Conservation (phyloP, 192 early-diverging fungal species). For the Bifiguratus adelaidae region DNA sequence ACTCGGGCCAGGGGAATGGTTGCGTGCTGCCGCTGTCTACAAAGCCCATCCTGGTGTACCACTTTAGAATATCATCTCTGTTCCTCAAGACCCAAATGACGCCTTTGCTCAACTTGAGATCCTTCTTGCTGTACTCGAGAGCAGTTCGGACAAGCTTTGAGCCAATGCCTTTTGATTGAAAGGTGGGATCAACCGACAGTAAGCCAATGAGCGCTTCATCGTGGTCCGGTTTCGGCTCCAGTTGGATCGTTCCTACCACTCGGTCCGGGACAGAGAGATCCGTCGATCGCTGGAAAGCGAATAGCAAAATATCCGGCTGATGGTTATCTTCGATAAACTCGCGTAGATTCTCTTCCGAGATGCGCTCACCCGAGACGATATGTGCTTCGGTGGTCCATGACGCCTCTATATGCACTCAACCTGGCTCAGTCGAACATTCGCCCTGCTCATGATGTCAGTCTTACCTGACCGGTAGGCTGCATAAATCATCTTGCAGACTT, state of each 20-base stretch:
- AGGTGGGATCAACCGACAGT: slow-evolving; percentile 26
- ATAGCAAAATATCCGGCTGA: slow-evolving; percentile 20
- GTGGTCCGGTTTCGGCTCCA: slow-evolving; percentile 20
- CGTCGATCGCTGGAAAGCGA: slow-evolving; percentile 22
- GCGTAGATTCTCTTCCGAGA: slow-evolving; percentile 17
- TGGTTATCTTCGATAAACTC: slow-evolving; percentile 15
- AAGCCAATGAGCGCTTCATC: slow-evolving; percentile 33
- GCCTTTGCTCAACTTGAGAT: slow-evolving; percentile 18
- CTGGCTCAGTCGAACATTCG: background rate
- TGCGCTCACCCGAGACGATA: slow-evolving; percentile 27
- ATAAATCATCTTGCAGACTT: slow-evolving; percentile 18
- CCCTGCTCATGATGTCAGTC: background rate
- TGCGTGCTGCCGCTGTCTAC: slow-evolving; percentile 26
- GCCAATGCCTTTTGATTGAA: slow-evolving; percentile 37
- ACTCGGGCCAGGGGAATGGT: slow-evolving; percentile 25
- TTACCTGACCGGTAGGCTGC: slow-evolving; percentile 19
- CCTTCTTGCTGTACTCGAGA: slow-evolving; percentile 15
- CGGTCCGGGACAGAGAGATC: slow-evolving; percentile 6
- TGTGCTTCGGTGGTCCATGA: slow-evolving; percentile 39
- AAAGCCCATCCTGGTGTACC: slow-evolving; percentile 37
- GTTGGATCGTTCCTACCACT: slow-evolving; percentile 33
- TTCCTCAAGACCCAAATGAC: slow-evolving; percentile 26
- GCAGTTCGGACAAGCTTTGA: slow-evolving; percentile 27
- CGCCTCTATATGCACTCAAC: slow-evolving; percentile 8
- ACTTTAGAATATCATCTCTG: slow-evolving; percentile 24